Evolutionary conservation across 495 filamentous ascomycete species (phyloP), one percentile per base, ranked within the genome.

Genomic region (Tricharina praecox): DNA sequence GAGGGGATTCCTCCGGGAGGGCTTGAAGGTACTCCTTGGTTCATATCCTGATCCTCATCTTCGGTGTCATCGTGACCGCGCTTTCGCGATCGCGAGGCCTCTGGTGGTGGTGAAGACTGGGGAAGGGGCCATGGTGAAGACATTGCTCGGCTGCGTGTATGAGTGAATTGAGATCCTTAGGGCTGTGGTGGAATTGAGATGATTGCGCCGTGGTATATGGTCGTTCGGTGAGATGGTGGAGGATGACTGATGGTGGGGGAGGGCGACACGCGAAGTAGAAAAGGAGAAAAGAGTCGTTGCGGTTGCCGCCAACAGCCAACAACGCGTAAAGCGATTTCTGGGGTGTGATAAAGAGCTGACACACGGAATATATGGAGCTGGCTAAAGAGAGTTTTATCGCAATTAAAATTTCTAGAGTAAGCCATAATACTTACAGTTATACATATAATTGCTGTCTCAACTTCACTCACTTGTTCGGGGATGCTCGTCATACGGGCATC

Each of bases 71-170:
- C 51, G 30, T 59, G 35, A 23, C 42, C 51, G 35, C 56, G 56
- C 41, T 59, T 59, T 23, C 56, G 47, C 21, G 56, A 50, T 37
- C 58, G 60, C 23, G 43, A 34, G 24, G 39, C 46, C 26, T 54
- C 51, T 20, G 56, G 56, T 16, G 56, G 56, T 7, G 55, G 44
- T 34, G 56, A 59, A 23, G 56, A 52, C 7, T 37, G 45, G 23
- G 55, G 55, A 23, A 57, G 8, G n/a, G 53, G 32, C 51, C 54
- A 10, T 19, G 56, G 56, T n/a, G 56, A 59, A 20, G 56, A 59
- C 56, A 59, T 59, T 39, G 44, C 24, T 39, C 16, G n/a, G n/a
- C n/a, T n/a, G n/a, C n/a, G n/a, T n/a, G n/a, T n/a, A n/a, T n/a
- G n/a, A n/a, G n/a, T n/a, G n/a, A n/a, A n/a, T n/a, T n/a, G n/a